Conservation (phyloP, 768 basidiomycete genomes). For the Calvatia gigantea region DNA sequence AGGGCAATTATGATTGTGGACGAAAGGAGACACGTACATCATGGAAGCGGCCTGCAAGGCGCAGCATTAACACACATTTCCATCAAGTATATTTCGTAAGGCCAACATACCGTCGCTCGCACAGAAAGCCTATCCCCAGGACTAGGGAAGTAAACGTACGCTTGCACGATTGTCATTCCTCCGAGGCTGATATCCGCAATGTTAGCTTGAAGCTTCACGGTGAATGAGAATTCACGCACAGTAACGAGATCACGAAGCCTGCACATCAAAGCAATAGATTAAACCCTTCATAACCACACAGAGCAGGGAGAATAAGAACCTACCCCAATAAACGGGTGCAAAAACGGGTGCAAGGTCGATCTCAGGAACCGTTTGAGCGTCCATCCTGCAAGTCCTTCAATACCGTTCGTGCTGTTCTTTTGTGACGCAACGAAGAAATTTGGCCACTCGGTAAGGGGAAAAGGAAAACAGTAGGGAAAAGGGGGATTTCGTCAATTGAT, state of each 20-base stretch:
- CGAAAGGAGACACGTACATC: slow-evolving; percentile 19
- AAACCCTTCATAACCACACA: not conserved
- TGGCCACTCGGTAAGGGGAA: not conserved
- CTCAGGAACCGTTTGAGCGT: not conserved
- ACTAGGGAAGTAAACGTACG: slow-evolving; percentile 35
- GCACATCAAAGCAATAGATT: not conserved
- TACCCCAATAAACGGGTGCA: slow-evolving; percentile 32
- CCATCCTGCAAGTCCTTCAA: slow-evolving; percentile 1
- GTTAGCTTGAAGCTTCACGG: not conserved
- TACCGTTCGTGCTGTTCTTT: not conserved
- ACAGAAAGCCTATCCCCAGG: slow-evolving; percentile 24
- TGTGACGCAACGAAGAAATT: too few species aligned
- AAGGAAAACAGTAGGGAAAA: not conserved
- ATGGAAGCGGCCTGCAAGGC: slow-evolving; percentile 21
- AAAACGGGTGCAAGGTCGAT: slow-evolving; percentile 24
- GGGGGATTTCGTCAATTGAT: not conserved
- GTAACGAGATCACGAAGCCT: slow-evolving; percentile 27
- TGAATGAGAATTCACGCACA: slow-evolving; percentile 15
- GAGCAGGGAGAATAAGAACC: not conserved
- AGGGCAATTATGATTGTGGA: not conserved
- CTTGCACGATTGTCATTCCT: slow-evolving; percentile 39
- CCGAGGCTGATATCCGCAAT: slow-evolving; percentile 23
- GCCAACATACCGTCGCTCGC: slow-evolving; percentile 26
- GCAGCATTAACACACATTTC: not conserved
- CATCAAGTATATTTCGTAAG: not conserved